A percentile compares a stretch with the other conserved stretches of the same genome.
phyloP scores from a whole-genome alignment of 805 yeast species.

The Yarrowia sp. region DNA sequence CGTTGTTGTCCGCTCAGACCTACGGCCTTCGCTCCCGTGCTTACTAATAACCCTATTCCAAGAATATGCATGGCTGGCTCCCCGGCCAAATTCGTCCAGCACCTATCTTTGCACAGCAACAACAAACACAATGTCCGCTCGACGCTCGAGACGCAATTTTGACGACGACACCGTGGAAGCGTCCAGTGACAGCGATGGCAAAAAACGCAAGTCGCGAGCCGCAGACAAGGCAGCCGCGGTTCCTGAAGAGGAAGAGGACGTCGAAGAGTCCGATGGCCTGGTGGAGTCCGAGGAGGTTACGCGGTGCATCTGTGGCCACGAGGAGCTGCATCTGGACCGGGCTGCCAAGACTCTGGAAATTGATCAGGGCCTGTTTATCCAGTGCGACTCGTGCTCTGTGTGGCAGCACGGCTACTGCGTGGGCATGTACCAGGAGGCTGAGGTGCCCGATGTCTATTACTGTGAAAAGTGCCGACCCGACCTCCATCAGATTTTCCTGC shows the following conservation, averaged over 20 bases:
- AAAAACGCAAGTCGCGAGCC: conserved; percentile 15
- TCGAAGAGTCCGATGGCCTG: conserved; percentile 29
- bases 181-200: conserved; percentile 25
- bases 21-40: too few species aligned
- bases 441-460: conserved; percentile 91
- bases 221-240: conserved; percentile 9
- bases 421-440: conserved; percentile 69
- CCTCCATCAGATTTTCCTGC: conserved; percentile 57
- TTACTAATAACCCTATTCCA: background rate
- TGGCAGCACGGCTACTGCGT: conserved; percentile 99
- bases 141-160: conserved; percentile 25
- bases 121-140: conserved; percentile 18
- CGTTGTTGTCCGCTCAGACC: too few species aligned
- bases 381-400: conserved; percentile 89
- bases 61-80: conserved; percentile 25
- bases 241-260: conserved; percentile 26
- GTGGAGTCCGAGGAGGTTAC: conserved; percentile 45
- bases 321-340: conserved; percentile 44
- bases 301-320: conserved; percentile 55
- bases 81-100: conserved; percentile 25
- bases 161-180: conserved; percentile 25
- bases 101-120: conserved; percentile 1
- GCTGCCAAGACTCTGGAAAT: conserved; percentile 43
- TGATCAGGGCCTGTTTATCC: conserved; percentile 92
- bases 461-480: conserved; percentile 91